These are phyloP conservation scores for Angomonas ambiguus DNA, from an alignment of 208 protist species.

Conservation along the genomic window DNA sequence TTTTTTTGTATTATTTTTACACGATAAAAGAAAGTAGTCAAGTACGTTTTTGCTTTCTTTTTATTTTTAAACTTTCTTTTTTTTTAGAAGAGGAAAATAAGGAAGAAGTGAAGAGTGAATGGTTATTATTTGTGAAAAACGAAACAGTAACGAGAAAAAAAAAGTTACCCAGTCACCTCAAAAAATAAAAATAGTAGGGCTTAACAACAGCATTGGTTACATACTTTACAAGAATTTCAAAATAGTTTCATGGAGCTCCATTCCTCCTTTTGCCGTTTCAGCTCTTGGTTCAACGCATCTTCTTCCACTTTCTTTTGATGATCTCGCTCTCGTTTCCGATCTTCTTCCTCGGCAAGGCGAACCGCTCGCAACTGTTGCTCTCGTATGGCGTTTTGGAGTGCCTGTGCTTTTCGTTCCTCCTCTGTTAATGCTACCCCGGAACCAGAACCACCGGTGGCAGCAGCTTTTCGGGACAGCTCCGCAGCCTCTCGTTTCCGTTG, in stretches of 20 bases:
- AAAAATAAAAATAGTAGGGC: conserved; percentile 2
- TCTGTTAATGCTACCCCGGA: conserved; percentile 19
- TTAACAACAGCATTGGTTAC: conserved; percentile 8
- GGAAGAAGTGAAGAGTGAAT: too few relatives aligned
- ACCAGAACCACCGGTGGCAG: not conserved
- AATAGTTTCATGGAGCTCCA: conserved; percentile 75
- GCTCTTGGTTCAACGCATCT: conserved; percentile 49
- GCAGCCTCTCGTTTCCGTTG: not conserved
- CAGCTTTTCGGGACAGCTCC: not conserved
- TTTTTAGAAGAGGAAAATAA: not conserved
- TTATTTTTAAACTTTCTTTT: conserved; percentile 4
- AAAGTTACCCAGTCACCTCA: too few relatives aligned
- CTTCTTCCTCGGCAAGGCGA: conserved; percentile 72
- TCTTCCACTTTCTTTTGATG: conserved; percentile 44
- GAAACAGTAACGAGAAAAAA: too few relatives aligned
- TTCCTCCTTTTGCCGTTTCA: conserved; percentile 77
- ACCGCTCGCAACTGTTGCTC: conserved; percentile 74
- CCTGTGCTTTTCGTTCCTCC: conserved; percentile 50
- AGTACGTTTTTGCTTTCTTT: not conserved
- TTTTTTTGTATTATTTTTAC: conserved; percentile 2
- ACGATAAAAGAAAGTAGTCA: not conserved
- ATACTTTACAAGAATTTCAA: too few relatives aligned
- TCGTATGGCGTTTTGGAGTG: conserved; percentile 42
- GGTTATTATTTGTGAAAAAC: too few relatives aligned
- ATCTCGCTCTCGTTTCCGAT: conserved; percentile 44